A percentile compares a stretch with the other conserved stretches of the same genome.
Evolutionary conservation across 805 yeast species (phyloP).

Genomic region (Phaffomyces antillensis): DNA sequence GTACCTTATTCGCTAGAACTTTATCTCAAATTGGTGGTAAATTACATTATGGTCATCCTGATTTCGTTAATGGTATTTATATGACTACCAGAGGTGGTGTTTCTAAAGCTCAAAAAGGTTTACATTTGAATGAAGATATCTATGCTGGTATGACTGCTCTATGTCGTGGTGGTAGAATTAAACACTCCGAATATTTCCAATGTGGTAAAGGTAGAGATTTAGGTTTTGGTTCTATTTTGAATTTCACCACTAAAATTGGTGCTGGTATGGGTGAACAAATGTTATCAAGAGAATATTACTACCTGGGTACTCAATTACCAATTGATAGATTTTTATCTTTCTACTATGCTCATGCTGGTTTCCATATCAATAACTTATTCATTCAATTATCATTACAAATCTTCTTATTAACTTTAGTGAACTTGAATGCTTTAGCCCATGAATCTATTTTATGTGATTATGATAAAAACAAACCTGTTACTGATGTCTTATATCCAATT

Average conservation of each 20-base stretch:
- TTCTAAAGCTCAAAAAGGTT: conserved; percentile 80
- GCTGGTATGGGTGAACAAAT: conserved; percentile 93
- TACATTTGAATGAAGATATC: conserved; percentile 82
- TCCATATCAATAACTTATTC: conserved; percentile 75
- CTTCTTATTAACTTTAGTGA: conserved; percentile 63
- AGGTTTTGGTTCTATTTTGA: conserved; percentile 80
- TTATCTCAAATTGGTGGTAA: conserved; percentile 81
- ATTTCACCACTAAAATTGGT: conserved; percentile 83
- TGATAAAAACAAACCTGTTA: conserved; percentile 56
- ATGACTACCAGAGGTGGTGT: conserved; percentile 88
- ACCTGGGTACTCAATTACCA: conserved; percentile 74
- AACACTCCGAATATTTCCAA: conserved; percentile 82
- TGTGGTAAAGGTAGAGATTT: conserved; percentile 90
- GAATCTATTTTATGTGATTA: conserved; percentile 65
- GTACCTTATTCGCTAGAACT: conserved; percentile 79
- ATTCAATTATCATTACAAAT: conserved; percentile 69
- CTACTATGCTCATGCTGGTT: conserved; percentile 84
- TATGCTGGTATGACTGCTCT: conserved; percentile 84
- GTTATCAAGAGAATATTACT: conserved; percentile 77
- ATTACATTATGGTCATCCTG: conserved; percentile 86
- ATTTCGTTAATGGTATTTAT: conserved; percentile 65
- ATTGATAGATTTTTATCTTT: conserved; percentile 75
- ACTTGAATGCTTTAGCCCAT: conserved; percentile 66
- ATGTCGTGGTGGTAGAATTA: conserved; percentile 80
- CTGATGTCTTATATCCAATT: conserved; percentile 56